Conservation (phyloP, 164 flowering plant genomes). For the Macadamia tetraphylla region DNA sequence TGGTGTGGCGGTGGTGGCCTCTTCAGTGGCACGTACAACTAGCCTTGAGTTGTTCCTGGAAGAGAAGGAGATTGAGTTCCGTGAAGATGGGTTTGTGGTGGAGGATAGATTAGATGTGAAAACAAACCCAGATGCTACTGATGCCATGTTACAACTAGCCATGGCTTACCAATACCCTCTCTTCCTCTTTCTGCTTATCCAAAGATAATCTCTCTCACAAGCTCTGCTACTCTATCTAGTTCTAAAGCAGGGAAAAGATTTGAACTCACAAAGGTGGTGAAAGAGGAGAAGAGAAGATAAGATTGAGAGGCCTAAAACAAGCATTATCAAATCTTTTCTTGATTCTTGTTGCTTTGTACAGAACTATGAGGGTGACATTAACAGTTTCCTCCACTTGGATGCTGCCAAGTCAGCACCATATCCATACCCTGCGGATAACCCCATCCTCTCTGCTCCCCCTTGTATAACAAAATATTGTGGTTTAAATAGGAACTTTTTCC, state of each 20-base stretch:
- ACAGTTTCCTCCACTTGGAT: conserved; percentile 38
- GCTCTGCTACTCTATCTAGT: not conserved
- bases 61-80: conserved; percentile 26
- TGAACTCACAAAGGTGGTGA: not conserved
- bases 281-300: no score
- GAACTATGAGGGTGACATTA: conserved; percentile 16
- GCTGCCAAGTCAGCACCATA: conserved; percentile 60
- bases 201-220: not conserved
- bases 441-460: conserved; percentile 6
- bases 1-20: conserved; percentile 31
- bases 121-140: conserved; percentile 61
- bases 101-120: conserved; percentile 31
- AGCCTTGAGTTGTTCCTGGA: conserved; percentile 34
- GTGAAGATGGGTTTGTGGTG: conserved; percentile 25
- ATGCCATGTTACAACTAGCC: conserved; percentile 69
- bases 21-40: conserved; percentile 66
- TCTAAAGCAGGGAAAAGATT: no score
- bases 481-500: no score
- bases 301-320: conserved; percentile 17
- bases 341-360: not conserved
- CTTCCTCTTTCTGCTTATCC: not conserved
- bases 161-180: conserved; percentile 16
- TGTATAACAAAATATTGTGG: no score
- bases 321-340: conserved; percentile 12
- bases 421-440: conserved; percentile 52